These are phyloP conservation scores for Didymella arachidicola DNA, from an alignment of 2,329 filamentous ascomycete species.

Conservation along the genomic window DNA sequence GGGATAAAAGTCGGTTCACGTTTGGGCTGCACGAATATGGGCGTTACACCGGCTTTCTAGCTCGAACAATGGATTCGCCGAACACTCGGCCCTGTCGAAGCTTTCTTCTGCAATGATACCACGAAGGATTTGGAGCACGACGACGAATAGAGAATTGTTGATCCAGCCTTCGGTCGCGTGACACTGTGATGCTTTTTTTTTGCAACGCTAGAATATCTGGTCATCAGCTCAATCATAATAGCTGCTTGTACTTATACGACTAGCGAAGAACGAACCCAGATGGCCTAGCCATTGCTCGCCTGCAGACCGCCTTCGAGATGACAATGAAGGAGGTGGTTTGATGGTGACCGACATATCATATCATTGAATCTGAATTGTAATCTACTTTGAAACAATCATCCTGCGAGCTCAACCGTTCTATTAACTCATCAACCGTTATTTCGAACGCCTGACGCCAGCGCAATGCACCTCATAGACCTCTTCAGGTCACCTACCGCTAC, in stretches of 20 bases:
- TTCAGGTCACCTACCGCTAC: too few species aligned
- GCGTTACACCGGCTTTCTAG: constrained; percentile 50
- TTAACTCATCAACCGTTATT: too few species aligned
- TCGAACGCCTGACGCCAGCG: not conserved
- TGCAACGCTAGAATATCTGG: constrained; percentile 83
- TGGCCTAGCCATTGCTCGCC: constrained; percentile 70
- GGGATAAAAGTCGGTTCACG: constrained; percentile 51
- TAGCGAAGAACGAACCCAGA: constrained; percentile 78
- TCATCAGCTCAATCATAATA: constrained; percentile 73
- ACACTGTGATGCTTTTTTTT: constrained; percentile 24
- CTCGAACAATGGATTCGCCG: constrained; percentile 49
- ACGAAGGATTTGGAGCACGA: constrained; percentile 37
- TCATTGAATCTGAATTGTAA: not conserved
- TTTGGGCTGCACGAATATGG: constrained; percentile 49
- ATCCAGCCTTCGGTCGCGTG: constrained; percentile 36
- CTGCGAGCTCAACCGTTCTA: too few species aligned
- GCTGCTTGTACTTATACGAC: constrained; percentile 88
- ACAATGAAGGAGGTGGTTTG: constrained; percentile 79
- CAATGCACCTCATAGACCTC: not conserved
- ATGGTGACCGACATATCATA: constrained; percentile 76
- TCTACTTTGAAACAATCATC: too few species aligned
- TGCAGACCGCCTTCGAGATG: constrained; percentile 77
- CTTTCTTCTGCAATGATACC: constrained; percentile 45
- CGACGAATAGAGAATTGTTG: constrained; percentile 35
- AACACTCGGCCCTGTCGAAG: constrained; percentile 44